Evolutionary conservation across 441 rosid species (phyloP).

Genomic region (Bocquillonia castaneifolia): DNA sequence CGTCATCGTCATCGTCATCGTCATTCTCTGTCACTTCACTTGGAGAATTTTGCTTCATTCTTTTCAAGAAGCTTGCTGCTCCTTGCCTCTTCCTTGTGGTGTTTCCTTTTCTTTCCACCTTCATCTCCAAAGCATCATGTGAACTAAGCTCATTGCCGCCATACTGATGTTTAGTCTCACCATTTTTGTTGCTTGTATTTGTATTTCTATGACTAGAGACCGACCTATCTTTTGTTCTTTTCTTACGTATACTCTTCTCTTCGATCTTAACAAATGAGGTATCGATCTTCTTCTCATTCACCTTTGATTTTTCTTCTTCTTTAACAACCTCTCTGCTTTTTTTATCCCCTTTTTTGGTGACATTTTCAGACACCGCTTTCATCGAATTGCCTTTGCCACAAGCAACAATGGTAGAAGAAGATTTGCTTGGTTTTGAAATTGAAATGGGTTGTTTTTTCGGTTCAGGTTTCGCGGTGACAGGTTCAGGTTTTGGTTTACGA

Average conservation of each 20-base stretch:
- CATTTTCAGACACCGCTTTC: constrained; percentile 20
- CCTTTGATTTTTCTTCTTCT: constrained; percentile 31
- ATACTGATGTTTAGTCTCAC: constrained; percentile 30
- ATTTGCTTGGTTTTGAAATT: constrained; percentile 24
- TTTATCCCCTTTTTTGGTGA: constrained; percentile 21
- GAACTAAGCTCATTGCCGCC: constrained; percentile 53
- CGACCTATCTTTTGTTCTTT: constrained; percentile 29
- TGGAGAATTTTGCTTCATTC: constrained; percentile 49
- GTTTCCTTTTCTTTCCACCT: constrained; percentile 33
- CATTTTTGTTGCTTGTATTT: constrained; percentile 25
- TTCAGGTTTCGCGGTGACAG: constrained; percentile 16
- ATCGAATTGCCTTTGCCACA: constrained; percentile 32
- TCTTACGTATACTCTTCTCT: constrained; percentile 30
- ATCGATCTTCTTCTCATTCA: constrained; percentile 23
- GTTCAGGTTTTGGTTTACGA: constrained; percentile 21
- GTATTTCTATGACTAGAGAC: constrained; percentile 21
- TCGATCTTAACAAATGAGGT: constrained; percentile 15
- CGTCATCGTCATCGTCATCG: neutral
- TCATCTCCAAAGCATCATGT: constrained; percentile 34
- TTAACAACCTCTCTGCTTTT: constrained; percentile 14
- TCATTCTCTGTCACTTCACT: constrained; percentile 21
- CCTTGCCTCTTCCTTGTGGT: constrained; percentile 37
- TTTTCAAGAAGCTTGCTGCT: constrained; percentile 44
- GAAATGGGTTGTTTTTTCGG: constrained; percentile 11
- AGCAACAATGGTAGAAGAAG: constrained; percentile 28